A percentile compares a stretch with the other conserved stretches of the same genome.
These are phyloP conservation scores for Nothophaeocryptopus gaeumannii DNA, from an alignment of 2,329 filamentous ascomycete genomes.

Conservation along the genomic window DNA sequence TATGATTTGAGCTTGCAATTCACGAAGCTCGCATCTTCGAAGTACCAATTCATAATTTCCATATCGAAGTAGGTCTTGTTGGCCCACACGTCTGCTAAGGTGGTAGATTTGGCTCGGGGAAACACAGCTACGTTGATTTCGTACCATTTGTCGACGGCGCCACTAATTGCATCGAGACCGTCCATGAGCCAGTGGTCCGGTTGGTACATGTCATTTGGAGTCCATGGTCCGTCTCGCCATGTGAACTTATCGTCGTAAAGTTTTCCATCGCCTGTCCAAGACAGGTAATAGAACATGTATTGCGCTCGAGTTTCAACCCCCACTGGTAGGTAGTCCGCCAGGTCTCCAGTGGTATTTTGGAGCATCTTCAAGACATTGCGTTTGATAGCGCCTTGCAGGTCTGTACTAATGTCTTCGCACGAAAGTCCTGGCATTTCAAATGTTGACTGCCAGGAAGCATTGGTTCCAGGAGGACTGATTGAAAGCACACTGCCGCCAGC, in stretches of 20 bases:
- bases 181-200: no score
- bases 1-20: slow-evolving; percentile 5
- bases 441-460: slow-evolving; percentile 10
- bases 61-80: not conserved
- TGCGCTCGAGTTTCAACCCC: not conserved
- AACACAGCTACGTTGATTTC: slow-evolving; percentile 5
- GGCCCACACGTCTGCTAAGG: not conserved
- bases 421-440: slow-evolving; percentile 6
- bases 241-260: not conserved
- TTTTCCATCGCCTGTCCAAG: slow-evolving; percentile 2
- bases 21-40: slow-evolving; percentile 6
- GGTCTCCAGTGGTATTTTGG: not conserved
- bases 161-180: not conserved
- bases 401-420: slow-evolving; percentile 2
- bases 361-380: slow-evolving; percentile 2
- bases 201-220: not conserved
- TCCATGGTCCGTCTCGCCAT: not conserved
- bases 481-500: slow-evolving; percentile 8
- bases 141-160: not conserved
- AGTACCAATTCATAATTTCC: slow-evolving; percentile 12
- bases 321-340: not conserved
- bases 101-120: not conserved
- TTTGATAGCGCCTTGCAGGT: slow-evolving; percentile 1
- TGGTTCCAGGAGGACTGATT: slow-evolving; percentile 8
- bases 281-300: slow-evolving; percentile 16